A percentile compares a stretch with the other conserved stretches of the same genome.
phyloP scores from a whole-genome alignment of 78 protist genomes.

The Bigelowiella natans region DNA sequence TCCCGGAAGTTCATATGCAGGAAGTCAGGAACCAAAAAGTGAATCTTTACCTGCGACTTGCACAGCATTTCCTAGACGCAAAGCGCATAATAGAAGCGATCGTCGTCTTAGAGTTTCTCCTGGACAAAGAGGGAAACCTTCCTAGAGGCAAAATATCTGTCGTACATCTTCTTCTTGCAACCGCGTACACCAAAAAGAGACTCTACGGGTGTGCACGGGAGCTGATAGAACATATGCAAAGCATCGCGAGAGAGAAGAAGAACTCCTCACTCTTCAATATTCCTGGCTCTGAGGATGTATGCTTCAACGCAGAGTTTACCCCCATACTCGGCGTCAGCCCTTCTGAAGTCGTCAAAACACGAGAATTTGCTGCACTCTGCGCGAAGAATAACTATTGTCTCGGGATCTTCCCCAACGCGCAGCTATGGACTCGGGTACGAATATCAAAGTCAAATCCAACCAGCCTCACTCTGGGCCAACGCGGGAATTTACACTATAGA shows the following conservation, averaged over 20 bases:
- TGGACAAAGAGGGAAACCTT: neutral
- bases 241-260: neutral
- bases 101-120: neutral
- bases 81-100: neutral
- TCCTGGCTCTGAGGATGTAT: neutral
- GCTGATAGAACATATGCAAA: neutral
- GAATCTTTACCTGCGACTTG: neutral
- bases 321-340: neutral
- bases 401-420: neutral
- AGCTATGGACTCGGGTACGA: neutral
- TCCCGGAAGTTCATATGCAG: neutral
- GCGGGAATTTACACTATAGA: neutral
- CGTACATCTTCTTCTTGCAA: neutral
- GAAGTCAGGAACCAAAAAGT: neutral
- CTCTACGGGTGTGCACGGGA: neutral
- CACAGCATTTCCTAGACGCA: neutral
- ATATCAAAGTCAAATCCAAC: neutral
- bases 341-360: neutral
- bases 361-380: neutral
- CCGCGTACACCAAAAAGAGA: neutral
- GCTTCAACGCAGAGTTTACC: neutral
- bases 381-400: neutral
- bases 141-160: neutral
- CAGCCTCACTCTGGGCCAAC: neutral
- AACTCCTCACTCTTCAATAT: neutral